Conservation (phyloP, 805 yeast species). For the Myxozyma monticola region DNA sequence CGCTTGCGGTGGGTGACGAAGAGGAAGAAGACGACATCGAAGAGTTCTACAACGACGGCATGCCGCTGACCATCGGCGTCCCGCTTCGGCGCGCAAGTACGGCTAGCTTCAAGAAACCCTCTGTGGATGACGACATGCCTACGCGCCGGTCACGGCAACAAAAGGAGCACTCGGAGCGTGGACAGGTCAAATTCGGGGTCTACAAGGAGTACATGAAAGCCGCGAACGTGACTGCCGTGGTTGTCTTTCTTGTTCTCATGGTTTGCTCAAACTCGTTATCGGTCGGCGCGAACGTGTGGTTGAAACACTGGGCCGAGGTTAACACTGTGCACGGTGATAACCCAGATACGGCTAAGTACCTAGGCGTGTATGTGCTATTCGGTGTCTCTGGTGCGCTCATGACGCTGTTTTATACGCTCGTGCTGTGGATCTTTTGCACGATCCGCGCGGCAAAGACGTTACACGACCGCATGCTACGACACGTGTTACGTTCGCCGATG, state of each 20-base stretch:
- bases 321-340: constrained; percentile 68
- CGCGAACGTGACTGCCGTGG: constrained; percentile 69
- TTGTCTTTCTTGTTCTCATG: constrained; percentile 55
- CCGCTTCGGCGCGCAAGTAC: constrained; percentile 61
- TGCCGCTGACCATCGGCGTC: constrained; percentile 12
- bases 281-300: constrained; percentile 74
- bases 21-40: constrained; percentile 20
- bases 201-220: constrained; percentile 84
- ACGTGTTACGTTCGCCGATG: constrained; percentile 88
- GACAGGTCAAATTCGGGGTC: constrained; percentile 86
- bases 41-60: constrained; percentile 3
- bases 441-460: constrained; percentile 62
- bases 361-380: constrained; percentile 71
- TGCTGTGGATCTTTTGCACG: constrained; percentile 78
- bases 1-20: constrained; percentile 14
- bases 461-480: constrained; percentile 72
- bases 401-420: constrained; percentile 61
- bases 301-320: constrained; percentile 94
- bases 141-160: constrained; percentile 29
- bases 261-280: constrained; percentile 30
- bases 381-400: constrained; percentile 67
- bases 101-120: constrained; percentile 52
- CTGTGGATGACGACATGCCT: constrained; percentile 27
- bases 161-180: constrained; percentile 85
- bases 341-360: constrained; percentile 66